phyloP scores from a whole-genome alignment of 306 rosid species.

The Sindora glabra region DNA sequence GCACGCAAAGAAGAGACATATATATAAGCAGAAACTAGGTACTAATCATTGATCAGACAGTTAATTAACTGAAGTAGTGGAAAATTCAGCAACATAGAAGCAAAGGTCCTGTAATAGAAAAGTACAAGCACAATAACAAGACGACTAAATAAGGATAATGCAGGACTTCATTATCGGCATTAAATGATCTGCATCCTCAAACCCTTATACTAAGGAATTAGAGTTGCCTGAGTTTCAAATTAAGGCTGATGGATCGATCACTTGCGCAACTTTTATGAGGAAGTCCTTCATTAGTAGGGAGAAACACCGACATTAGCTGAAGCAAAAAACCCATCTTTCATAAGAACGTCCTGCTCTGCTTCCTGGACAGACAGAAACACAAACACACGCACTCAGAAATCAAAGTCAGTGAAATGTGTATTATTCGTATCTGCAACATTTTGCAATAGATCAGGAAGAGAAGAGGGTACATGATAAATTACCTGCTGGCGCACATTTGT shows the following conservation, averaged over 20 bases:
- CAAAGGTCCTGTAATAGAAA: neutral
- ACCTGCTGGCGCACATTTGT: slow-evolving; percentile 66
- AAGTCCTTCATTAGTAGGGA: slow-evolving; percentile 36
- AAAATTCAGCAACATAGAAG: slow-evolving; percentile 7
- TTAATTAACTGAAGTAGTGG: neutral
- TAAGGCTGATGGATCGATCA: slow-evolving; percentile 9
- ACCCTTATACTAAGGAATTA: neutral
- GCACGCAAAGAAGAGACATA: neutral
- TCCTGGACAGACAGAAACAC: slow-evolving; percentile 43
- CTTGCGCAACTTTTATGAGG: neutral
- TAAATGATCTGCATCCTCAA: neutral
- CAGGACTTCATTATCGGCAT: slow-evolving; percentile 9
- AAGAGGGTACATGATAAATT: slow-evolving; percentile 20
- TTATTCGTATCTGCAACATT: slow-evolving; percentile 18
- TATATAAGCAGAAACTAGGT: neutral
- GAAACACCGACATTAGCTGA: slow-evolving; percentile 65
- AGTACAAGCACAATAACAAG: slow-evolving; percentile 17
- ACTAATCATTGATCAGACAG: neutral
- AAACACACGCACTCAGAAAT: slow-evolving; percentile 20
- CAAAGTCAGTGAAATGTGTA: slow-evolving; percentile 5
- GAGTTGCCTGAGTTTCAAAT: neutral
- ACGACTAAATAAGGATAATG: too few relatives aligned
- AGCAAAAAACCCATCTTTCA: slow-evolving; percentile 66
- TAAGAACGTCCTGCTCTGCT: slow-evolving; percentile 53
- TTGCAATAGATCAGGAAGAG: neutral